phyloP scores from a whole-genome alignment of 1,284 basidiomycete genomes.

The Moesziomyces globuligerus region DNA sequence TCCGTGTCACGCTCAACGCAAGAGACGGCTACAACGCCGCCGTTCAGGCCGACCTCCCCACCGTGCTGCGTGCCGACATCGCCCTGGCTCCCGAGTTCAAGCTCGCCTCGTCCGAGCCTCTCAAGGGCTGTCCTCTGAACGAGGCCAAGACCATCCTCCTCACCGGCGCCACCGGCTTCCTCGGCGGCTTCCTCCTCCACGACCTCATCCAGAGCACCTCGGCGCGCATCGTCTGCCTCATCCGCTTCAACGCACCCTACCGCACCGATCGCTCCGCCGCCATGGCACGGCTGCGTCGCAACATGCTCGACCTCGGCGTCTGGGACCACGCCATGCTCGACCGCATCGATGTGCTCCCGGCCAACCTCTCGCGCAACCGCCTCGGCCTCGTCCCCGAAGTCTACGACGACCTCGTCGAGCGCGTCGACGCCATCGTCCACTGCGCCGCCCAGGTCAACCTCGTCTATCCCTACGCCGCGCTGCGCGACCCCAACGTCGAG shows the following conservation, averaged over 20 bases:
- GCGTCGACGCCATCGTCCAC: conserved; percentile 63
- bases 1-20: conserved; percentile 53
- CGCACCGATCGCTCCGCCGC: conserved; percentile 61
- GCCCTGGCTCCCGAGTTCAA: conserved; percentile 58
- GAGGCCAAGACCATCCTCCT: conserved; percentile 62
- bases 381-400: conserved; percentile 57
- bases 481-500: conserved; percentile 65
- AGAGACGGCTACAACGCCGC: conserved; percentile 64
- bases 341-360: conserved; percentile 63
- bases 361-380: conserved; percentile 58
- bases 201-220: conserved; percentile 59
- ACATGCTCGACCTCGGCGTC: conserved; percentile 66
- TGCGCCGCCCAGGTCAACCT: conserved; percentile 67
- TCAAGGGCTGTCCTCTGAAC: conserved; percentile 37
- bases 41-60: conserved; percentile 65
- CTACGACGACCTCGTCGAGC: conserved; percentile 57
- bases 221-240: conserved; percentile 65
- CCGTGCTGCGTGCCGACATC: conserved; percentile 60
- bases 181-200: conserved; percentile 65
- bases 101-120: conserved; percentile 26
- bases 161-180: conserved; percentile 67
- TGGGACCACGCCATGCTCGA: conserved; percentile 64
- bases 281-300: conserved; percentile 63
- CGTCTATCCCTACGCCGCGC: conserved; percentile 66
- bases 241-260: conserved; percentile 63